phyloP scores from a whole-genome alignment of 768 basidiomycete genomes.

The Russula earlei region DNA sequence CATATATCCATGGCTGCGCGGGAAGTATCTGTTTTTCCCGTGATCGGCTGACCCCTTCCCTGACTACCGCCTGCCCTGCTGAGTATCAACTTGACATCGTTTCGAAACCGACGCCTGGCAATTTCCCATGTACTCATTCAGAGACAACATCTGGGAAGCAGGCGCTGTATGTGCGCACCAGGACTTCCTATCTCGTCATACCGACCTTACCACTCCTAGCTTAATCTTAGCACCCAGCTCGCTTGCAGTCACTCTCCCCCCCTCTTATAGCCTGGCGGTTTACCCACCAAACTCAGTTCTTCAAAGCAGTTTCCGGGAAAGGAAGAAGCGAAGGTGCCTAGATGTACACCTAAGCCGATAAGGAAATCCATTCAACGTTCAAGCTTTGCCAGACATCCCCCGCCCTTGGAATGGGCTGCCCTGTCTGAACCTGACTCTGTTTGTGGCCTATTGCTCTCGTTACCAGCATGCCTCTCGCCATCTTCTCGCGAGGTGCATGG shows the following conservation, averaged over 20 bases:
- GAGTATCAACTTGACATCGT: neutral
- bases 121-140: neutral
- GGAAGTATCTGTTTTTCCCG: neutral
- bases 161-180: neutral
- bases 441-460: neutral
- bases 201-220: neutral
- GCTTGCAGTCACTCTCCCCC: neutral
- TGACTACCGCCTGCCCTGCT: too few species aligned
- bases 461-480: neutral
- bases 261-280: neutral
- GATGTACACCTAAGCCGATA: neutral
- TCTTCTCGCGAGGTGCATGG: neutral
- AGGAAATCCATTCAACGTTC: neutral
- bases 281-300: neutral
- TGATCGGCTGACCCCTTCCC: neutral
- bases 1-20: neutral
- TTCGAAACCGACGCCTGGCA: neutral
- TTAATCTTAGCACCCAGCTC: neutral
- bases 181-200: neutral
- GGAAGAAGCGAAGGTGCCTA: neutral
- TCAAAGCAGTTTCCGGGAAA: neutral
- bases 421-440: neutral
- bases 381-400: neutral
- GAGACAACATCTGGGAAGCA: neutral
- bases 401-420: neutral